Evolutionary conservation across 2,329 filamentous ascomycete genomes (phyloP), one percentile per base, ranked within the genome.

Genomic region (Paecilomyces dactylethromorphus): DNA sequence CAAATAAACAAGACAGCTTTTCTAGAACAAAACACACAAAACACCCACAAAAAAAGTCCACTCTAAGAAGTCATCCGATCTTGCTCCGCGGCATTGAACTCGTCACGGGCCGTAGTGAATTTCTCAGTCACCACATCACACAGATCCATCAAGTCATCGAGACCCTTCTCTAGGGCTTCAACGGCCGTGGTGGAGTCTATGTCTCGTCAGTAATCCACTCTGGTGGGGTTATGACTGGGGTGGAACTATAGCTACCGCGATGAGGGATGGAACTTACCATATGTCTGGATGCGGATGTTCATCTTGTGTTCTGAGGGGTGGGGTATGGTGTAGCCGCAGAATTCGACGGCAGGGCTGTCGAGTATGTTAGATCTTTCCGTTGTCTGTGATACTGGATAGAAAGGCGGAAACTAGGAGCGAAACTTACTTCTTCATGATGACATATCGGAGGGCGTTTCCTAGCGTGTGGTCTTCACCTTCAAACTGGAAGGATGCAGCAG

Each of bases 221-320:
- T 15, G 18, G 12, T n/a, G 13, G 8, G 3, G 13, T 3, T n/a
- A 21, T 57, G 22, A 21, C 12, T 10, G 10, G 35, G n/a, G 22
- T 22, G 15, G 4, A 13, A 5, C 60, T 59, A 55, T 53, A 2
- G 15, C 54, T n/a, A 24, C 10, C 39, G 29, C 32, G 35, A 56
- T 31, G 31, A 24, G 54, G n/a, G n/a, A 18, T 45, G 35, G 52
- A 18, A 76, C 86, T 72, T 79, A 96, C 93, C 90, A 69, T 94
- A 97, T 65, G 93, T 99, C 77, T 99, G 94, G 63, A 99, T 97
- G 69, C 94, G 86, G 62, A 99, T 81, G 71, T 97, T 96, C 93
- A 99, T 96, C 78, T 96, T 94, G 49, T 87, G 81, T 76, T 99
- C 94, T 45, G 92, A 96, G 55, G 94, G 94, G 77, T 99, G 94